Evolutionary conservation across 306 rosid species (phyloP).

Genomic region (Dalbergia oliveri): DNA sequence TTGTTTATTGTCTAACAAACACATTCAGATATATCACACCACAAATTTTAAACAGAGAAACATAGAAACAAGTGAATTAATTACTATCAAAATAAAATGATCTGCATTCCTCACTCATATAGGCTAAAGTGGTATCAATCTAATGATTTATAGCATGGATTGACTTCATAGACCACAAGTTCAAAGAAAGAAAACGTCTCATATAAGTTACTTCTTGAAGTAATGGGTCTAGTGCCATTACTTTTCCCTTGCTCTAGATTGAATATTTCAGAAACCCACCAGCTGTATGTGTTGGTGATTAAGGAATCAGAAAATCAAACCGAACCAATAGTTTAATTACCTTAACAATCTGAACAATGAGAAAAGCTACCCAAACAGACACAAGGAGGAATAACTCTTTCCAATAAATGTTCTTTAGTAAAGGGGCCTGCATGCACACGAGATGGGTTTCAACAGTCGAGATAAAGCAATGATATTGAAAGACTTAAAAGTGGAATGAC

Average conservation of each 20-base stretch:
- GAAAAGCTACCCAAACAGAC: conserved; percentile 86
- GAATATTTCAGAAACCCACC: conserved; percentile 11
- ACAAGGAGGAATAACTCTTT: conserved; percentile 70
- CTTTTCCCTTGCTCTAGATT: conserved; percentile 8
- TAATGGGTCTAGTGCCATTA: conserved; percentile 3
- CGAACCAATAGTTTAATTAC: conserved; percentile 48
- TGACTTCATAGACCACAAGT: background rate
- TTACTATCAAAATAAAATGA: background rate
- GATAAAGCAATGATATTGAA: conserved; percentile 13
- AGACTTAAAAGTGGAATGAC: background rate
- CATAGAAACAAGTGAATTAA: background rate
- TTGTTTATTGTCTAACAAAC: too few species aligned
- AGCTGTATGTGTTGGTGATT: background rate
- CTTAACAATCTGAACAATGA: conserved; percentile 79
- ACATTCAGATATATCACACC: too few species aligned
- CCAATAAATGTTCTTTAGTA: conserved; percentile 65
- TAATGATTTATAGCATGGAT: background rate
- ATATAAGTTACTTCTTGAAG: background rate
- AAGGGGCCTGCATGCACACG: conserved; percentile 58
- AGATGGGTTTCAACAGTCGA: conserved; percentile 16
- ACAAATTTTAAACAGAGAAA: background rate
- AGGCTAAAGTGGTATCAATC: background rate
- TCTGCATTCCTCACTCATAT: background rate
- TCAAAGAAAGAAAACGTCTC: conserved; percentile 10
- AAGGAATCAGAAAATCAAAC: conserved; percentile 1